phyloP scores from a whole-genome alignment of 257 asterid genomes.

The Plectranthus barbatus region DNA sequence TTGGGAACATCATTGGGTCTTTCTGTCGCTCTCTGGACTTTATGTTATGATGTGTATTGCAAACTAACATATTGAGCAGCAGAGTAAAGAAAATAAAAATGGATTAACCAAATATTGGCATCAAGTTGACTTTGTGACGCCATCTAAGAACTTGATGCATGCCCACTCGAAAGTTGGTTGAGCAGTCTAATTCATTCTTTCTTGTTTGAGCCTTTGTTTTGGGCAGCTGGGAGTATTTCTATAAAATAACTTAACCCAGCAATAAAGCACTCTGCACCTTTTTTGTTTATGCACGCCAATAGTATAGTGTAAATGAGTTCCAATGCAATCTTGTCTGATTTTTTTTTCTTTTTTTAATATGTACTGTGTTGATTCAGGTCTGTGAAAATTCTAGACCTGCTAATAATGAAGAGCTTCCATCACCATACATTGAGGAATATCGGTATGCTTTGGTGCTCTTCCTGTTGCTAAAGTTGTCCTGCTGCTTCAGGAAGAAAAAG shows the following conservation, averaged over 20 bases:
- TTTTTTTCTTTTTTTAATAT: neutral
- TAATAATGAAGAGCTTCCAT: conserved; percentile 86
- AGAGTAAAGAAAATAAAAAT: neutral
- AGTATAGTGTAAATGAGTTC: neutral
- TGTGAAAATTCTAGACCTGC: conserved; percentile 71
- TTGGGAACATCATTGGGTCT: neutral
- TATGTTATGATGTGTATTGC: neutral
- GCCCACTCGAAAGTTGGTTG: neutral
- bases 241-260: neutral
- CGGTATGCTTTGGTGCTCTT: conserved; percentile 36
- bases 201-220: too few species aligned
- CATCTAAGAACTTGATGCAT: neutral
- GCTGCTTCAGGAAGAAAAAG: conserved; percentile 6
- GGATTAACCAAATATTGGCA: neutral
- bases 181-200: neutral
- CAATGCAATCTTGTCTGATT: neutral
- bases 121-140: neutral
- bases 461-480: neutral
- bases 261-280: neutral
- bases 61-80: neutral
- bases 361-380: conserved; percentile 39
- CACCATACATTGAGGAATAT: conserved; percentile 78
- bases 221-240: neutral
- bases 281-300: neutral
- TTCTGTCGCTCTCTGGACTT: neutral